These are phyloP conservation scores for Lactarius akahatsu DNA, from an alignment of 768 basidiomycete species.

Conservation along the genomic window DNA sequence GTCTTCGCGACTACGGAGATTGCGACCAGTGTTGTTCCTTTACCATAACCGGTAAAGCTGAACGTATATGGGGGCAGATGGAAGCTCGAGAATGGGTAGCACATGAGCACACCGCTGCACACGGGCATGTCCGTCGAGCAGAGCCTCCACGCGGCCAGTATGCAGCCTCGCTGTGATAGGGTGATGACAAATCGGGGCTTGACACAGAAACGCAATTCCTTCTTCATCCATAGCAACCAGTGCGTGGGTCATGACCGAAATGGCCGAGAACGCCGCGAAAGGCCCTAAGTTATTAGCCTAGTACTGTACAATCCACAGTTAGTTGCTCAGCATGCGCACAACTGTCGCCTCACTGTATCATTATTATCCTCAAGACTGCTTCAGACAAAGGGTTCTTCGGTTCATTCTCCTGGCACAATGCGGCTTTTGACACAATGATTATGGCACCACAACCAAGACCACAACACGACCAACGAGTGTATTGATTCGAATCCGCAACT, in stretches of 20 bases:
- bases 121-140: not conserved
- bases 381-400: no score
- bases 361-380: not conserved
- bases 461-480: not conserved
- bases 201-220: not conserved
- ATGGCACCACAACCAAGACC: no score
- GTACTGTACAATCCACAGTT: no score
- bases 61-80: not conserved
- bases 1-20: no score
- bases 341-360: no score
- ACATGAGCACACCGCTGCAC: not conserved
- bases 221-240: not conserved
- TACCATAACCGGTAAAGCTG: no score
- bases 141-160: not conserved
- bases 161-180: not conserved
- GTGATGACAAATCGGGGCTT: not conserved
- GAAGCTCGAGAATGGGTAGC: not conserved
- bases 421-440: no score
- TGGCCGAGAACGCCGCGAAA: not conserved
- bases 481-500: not conserved
- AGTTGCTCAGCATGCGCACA: no score
- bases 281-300: no score
- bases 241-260: not conserved
- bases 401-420: no score
- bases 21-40: no score